Conservation (phyloP, 306 rosid genomes). For the Vigna unguiculata region DNA sequence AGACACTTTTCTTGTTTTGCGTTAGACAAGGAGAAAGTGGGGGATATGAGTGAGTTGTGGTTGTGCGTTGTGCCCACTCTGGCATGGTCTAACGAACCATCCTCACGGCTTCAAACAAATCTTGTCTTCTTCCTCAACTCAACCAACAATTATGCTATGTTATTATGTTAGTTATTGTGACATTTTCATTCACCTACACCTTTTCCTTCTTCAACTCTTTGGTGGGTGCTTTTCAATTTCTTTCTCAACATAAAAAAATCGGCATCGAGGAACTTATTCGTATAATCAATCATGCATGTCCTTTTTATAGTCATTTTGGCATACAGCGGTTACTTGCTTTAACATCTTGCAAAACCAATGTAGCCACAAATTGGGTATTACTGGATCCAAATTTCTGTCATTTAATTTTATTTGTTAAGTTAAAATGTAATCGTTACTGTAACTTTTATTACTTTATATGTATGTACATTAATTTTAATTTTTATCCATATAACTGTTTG, state of each 20-base stretch:
- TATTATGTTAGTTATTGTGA: neutral
- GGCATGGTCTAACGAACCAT: neutral
- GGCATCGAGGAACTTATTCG: neutral
- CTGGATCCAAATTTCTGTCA: too few relatives aligned
- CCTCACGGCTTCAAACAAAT: neutral
- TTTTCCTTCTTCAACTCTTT: neutral
- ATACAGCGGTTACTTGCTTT: too few relatives aligned
- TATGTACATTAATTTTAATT: too few relatives aligned
- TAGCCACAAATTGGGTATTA: too few relatives aligned
- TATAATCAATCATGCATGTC: neutral
- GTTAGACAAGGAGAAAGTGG: constrained; percentile 7
- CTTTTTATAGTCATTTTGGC: neutral
- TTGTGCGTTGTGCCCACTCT: constrained; percentile 29
- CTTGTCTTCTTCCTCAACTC: constrained; percentile 11
- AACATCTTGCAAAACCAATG: too few relatives aligned
- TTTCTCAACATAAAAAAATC: neutral
- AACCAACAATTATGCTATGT: neutral
- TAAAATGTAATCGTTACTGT: too few relatives aligned
- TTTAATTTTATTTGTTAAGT: too few relatives aligned
- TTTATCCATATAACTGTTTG: too few relatives aligned
- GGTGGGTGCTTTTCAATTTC: neutral
- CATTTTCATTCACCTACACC: neutral
- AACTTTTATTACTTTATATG: too few relatives aligned
- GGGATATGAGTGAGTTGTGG: neutral
- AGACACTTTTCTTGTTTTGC: constrained; percentile 12